These are phyloP conservation scores for Phalaenopsis equestris DNA, from an alignment of 106 monocot genomes.

Conservation along the genomic window DNA sequence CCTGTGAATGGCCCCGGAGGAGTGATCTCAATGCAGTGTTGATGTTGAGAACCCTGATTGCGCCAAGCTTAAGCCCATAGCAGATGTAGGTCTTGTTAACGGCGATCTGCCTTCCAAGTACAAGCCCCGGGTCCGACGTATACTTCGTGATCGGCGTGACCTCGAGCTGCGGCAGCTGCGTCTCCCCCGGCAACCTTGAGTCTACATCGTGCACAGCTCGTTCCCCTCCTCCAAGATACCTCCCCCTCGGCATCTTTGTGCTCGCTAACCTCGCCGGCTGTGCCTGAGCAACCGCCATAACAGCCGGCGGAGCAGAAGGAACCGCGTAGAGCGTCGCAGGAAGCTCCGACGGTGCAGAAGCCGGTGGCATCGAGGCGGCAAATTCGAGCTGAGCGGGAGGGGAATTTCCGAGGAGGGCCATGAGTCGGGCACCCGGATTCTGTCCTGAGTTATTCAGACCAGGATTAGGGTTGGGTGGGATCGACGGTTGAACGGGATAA, in stretches of 20 bases:
- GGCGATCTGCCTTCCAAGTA: slow-evolving; percentile 95
- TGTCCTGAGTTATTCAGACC: slow-evolving; percentile 17
- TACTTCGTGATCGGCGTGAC: slow-evolving; percentile 98
- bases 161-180: slow-evolving; percentile 85
- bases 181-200: slow-evolving; percentile 49
- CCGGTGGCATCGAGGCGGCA: slow-evolving; percentile 44
- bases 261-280: slow-evolving; percentile 43
- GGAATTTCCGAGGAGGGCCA: slow-evolving; percentile 64
- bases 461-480: slow-evolving; percentile 12
- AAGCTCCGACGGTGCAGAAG: slow-evolving; percentile 19
- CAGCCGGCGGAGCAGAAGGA: slow-evolving; percentile 41
- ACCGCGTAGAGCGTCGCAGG: slow-evolving; percentile 29
- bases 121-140: slow-evolving; percentile 79
- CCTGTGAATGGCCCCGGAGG: slow-evolving; percentile 93
- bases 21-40: slow-evolving; percentile 84
- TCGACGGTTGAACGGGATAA: slow-evolving; percentile 19
- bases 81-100: slow-evolving; percentile 90
- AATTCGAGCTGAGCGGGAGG: slow-evolving; percentile 46
- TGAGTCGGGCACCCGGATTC: slow-evolving; percentile 62
- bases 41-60: slow-evolving; percentile 87
- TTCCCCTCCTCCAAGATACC: slow-evolving; percentile 43
- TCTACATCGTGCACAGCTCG: slow-evolving; percentile 77
- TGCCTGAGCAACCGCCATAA: slow-evolving; percentile 9
- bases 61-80: slow-evolving; percentile 81
- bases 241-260: slow-evolving; percentile 71